phyloP scores from a whole-genome alignment of 495 filamentous ascomycete genomes.

The Lepidopterella palustris region DNA sequence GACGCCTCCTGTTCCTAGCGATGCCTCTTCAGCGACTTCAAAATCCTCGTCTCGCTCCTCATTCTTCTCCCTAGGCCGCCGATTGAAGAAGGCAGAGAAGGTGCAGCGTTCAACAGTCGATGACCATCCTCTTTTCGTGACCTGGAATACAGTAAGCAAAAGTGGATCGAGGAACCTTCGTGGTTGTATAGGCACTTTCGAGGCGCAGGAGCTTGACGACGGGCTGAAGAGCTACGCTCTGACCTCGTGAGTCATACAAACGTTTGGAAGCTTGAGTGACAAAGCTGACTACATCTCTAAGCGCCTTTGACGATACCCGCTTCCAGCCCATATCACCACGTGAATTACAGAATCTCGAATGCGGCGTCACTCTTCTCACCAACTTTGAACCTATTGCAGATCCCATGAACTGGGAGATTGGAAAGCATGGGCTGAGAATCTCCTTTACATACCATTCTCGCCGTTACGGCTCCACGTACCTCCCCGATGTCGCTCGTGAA shows the following conservation, averaged over 20 bases:
- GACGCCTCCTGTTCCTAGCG: slow-evolving; percentile 35
- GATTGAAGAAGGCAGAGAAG: slow-evolving; percentile 28
- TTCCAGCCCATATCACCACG: slow-evolving; percentile 65
- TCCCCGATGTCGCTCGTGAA: slow-evolving; percentile 85
- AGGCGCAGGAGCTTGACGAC: slow-evolving; percentile 61
- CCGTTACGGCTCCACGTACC: slow-evolving; percentile 63
- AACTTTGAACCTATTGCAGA: slow-evolving; percentile 47
- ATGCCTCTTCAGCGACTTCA: slow-evolving; percentile 42
- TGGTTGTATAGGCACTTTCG: slow-evolving; percentile 96
- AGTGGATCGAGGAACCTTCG: slow-evolving; percentile 62
- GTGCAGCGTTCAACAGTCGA: slow-evolving; percentile 23
- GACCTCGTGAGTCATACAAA: slow-evolving; percentile 56
- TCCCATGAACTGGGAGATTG: slow-evolving; percentile 79
- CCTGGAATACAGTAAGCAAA: slow-evolving; percentile 71
- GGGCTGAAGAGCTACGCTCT: slow-evolving; percentile 78
- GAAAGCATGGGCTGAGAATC: slow-evolving; percentile 68
- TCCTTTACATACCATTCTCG: slow-evolving; percentile 37
- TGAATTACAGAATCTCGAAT: slow-evolving; percentile 55
- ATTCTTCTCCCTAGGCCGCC: slow-evolving; percentile 37
- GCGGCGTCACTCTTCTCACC: slow-evolving; percentile 41
- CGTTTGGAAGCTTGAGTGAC: background rate
- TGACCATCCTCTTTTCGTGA: slow-evolving; percentile 75
- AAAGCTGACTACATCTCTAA: slow-evolving; percentile 28
- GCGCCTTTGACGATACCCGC: slow-evolving; percentile 79
- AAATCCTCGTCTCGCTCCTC: slow-evolving; percentile 42